Evolutionary conservation across 805 yeast species (phyloP).

Genomic region (Metschnikowia gruessii): DNA sequence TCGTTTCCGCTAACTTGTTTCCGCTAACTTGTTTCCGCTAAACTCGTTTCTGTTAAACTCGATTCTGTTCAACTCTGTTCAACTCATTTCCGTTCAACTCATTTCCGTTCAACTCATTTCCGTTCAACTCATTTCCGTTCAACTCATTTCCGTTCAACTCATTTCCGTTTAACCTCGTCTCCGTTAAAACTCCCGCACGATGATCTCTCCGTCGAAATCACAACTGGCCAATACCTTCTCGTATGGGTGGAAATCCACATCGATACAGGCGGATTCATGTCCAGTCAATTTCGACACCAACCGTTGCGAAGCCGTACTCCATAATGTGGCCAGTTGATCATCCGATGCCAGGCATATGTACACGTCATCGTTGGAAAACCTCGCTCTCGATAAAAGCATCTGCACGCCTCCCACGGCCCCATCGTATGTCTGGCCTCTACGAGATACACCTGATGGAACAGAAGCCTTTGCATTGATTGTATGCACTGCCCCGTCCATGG

Average conservation of each 20-base stretch:
- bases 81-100: too few relatives aligned
- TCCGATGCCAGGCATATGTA: constrained; percentile 57
- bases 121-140: too few relatives aligned
- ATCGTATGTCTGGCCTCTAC: constrained; percentile 49
- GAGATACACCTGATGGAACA: constrained; percentile 37
- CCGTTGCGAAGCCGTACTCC: constrained; percentile 56
- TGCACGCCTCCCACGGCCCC: constrained; percentile 59
- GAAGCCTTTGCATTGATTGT: constrained; percentile 53
- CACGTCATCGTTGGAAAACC: constrained; percentile 42
- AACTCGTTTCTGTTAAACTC: too few relatives aligned
- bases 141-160: too few relatives aligned
- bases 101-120: too few relatives aligned
- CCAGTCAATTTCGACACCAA: constrained; percentile 52
- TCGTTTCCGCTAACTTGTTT: too few relatives aligned
- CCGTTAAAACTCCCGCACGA: constrained; percentile 36
- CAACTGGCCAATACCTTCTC: constrained; percentile 43
- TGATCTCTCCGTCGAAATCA: constrained; percentile 55
- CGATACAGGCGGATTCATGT: constrained; percentile 60
- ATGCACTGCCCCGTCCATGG: constrained; percentile 56
- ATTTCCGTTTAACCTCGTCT: too few relatives aligned
- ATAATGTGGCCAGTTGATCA: constrained; percentile 54
- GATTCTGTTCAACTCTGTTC: too few relatives aligned
- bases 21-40: too few relatives aligned
- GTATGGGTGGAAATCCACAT: constrained; percentile 52
- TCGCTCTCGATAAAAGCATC: constrained; percentile 48